Conservation (phyloP, 2,329 filamentous ascomycete species). For the Chalara sp. region DNA sequence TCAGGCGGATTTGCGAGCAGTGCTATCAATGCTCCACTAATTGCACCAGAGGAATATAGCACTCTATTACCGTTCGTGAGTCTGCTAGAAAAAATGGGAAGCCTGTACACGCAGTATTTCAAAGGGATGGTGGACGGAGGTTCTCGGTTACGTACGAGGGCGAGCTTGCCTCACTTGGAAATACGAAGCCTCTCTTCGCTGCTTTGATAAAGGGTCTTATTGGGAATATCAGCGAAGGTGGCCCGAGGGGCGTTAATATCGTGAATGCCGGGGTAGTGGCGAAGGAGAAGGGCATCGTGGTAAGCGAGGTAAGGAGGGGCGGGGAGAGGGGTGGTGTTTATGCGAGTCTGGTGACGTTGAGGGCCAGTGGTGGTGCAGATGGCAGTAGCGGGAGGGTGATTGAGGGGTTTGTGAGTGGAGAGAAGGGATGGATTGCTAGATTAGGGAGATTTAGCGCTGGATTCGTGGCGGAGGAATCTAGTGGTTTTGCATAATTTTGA, state of each 20-base stretch:
- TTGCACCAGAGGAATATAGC: conserved; percentile 72
- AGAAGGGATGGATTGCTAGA: conserved; percentile 61
- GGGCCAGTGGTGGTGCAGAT: conserved; percentile 32
- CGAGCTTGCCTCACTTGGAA: conserved; percentile 62
- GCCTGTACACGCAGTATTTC: conserved; percentile 73
- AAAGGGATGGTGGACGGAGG: conserved; percentile 50
- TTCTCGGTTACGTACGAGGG: conserved; percentile 77
- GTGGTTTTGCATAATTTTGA: conserved; percentile 80
- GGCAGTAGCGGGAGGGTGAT: conserved; percentile 33
- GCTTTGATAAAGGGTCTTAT: conserved; percentile 73
- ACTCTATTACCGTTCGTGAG: conserved; percentile 71
- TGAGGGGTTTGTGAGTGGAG: conserved; percentile 60
- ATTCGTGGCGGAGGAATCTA: conserved; percentile 63
- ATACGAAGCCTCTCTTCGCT: conserved; percentile 72
- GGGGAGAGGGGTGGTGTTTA: conserved; percentile 58
- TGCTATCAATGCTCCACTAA: conserved; percentile 76
- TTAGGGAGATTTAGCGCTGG: conserved; percentile 67
- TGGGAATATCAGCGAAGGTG: conserved; percentile 58
- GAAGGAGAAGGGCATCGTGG: conserved; percentile 68
- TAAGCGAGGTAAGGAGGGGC: conserved; percentile 65
- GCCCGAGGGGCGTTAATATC: conserved; percentile 69
- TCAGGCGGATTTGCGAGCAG: conserved; percentile 65
- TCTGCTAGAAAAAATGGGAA: conserved; percentile 73
- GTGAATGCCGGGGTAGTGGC: conserved; percentile 74
- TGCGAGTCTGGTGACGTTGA: conserved; percentile 63